These are phyloP conservation scores for Alternaria brassicae DNA, from an alignment of 2,329 filamentous ascomycete species.

Conservation along the genomic window DNA sequence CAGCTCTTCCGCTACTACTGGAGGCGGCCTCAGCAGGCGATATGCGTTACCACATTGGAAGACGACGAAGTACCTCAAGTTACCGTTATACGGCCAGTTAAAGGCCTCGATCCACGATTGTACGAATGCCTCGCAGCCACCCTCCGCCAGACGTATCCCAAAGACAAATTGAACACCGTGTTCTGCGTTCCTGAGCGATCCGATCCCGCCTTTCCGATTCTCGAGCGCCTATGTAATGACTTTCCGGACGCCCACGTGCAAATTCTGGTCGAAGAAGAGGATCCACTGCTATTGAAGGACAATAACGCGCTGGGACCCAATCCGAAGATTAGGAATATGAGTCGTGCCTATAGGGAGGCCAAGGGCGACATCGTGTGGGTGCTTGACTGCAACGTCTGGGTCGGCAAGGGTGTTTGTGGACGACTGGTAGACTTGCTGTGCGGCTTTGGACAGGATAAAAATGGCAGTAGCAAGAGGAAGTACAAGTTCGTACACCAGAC, in stretches of 20 bases:
- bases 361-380: conserved; percentile 90
- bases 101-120: conserved; percentile 86
- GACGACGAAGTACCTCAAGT: conserved; percentile 72
- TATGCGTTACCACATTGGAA: conserved; percentile 48
- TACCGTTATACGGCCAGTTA: conserved; percentile 91
- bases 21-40: conserved; percentile 52
- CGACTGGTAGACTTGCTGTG: conserved; percentile 89
- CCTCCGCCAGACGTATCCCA: conserved; percentile 82
- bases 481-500: conserved; percentile 96
- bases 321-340: conserved; percentile 98
- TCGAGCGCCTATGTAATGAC: conserved; percentile 74
- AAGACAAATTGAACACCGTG: conserved; percentile 75
- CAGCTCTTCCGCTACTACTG: conserved; percentile 66
- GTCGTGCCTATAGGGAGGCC: conserved; percentile 87
- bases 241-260: conserved; percentile 74
- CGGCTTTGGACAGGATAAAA: conserved; percentile 62
- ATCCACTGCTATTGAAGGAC: conserved; percentile 69
- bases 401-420: conserved; percentile 77
- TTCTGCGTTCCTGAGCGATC: conserved; percentile 78
- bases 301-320: conserved; percentile 78
- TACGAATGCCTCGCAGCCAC: conserved; percentile 92
- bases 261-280: conserved; percentile 82
- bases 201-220: conserved; percentile 79
- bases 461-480: conserved; percentile 47
- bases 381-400: conserved; percentile 96